phyloP scores from a whole-genome alignment of 164 flowering plant species.

The Euptelea pleiosperma region DNA sequence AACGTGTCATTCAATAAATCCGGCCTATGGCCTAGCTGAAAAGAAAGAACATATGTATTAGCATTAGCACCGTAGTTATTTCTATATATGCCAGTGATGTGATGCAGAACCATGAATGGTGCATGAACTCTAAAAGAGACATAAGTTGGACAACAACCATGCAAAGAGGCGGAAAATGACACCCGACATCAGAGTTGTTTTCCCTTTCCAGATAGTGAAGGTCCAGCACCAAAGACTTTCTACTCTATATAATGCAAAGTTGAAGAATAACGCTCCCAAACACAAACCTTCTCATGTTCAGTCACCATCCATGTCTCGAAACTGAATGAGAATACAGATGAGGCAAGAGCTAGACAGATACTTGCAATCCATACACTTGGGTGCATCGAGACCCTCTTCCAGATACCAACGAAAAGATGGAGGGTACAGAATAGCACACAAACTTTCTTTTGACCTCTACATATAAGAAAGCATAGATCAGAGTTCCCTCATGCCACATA shows the following conservation, averaged over 20 bases:
- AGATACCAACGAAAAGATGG: conserved; percentile 61
- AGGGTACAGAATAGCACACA: conserved; percentile 68
- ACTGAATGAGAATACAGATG: conserved; percentile 64
- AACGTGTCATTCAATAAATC: conserved; percentile 69
- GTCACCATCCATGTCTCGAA: conserved; percentile 86
- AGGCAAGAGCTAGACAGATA: conserved; percentile 66
- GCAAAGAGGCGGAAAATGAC: not conserved
- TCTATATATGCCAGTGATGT: not conserved
- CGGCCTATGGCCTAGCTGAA: conserved; percentile 71
- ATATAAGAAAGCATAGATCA: conserved; percentile 11
- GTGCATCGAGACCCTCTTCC: conserved; percentile 49
- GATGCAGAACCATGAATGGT: not conserved
- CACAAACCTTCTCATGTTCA: conserved; percentile 86
- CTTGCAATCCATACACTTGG: conserved; percentile 60
- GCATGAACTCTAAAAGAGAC: not conserved
- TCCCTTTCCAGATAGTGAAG: no score
- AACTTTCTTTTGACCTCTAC: conserved; percentile 77
- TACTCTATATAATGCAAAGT: conserved; percentile 4
- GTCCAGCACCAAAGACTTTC: not conserved
- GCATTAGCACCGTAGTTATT: not conserved
- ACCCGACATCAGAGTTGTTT: no score
- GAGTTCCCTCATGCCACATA: not conserved
- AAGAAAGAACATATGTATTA: conserved; percentile 14
- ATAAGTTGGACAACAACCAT: not conserved
- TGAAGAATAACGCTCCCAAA: not conserved